A percentile compares a stretch with the other conserved stretches of the same genome.
phyloP scores from a whole-genome alignment of 768 basidiomycete species.

The Termitomyces sp. region DNA sequence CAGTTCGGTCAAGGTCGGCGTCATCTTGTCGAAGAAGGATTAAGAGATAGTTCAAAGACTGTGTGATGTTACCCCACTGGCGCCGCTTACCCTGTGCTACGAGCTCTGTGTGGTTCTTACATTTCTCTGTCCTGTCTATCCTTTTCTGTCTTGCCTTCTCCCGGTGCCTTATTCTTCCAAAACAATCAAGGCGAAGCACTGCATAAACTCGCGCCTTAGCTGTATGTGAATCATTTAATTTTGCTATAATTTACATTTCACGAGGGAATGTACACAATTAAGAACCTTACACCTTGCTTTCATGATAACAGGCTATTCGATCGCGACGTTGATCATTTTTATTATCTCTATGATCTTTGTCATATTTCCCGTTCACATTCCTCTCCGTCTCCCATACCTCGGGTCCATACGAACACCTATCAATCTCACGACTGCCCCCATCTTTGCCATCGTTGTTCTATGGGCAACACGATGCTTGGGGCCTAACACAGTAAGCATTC shows the following conservation, averaged over 20 bases:
- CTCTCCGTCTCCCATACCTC: conserved; percentile 26
- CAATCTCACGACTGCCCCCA: conserved; percentile 51
- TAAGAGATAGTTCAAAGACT: neutral
- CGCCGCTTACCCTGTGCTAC: neutral
- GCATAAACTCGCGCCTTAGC: neutral
- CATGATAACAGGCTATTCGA: conserved; percentile 42
- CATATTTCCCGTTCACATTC: conserved; percentile 40
- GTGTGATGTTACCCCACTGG: neutral
- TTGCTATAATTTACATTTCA: neutral
- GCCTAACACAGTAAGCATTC: conserved; percentile 19
- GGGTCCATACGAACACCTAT: conserved; percentile 30
- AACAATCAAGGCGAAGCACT: neutral
- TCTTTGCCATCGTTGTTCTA: conserved; percentile 44
- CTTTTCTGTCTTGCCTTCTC: neutral
- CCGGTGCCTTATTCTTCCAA: neutral
- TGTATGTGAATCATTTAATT: neutral
- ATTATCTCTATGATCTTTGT: conserved; percentile 49
- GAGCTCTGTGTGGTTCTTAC: neutral
- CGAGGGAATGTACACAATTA: neutral
- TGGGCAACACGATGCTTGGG: conserved; percentile 55
- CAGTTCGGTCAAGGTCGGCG: neutral
- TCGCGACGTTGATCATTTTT: conserved; percentile 49
- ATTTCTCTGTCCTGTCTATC: neutral
- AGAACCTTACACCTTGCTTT: neutral
- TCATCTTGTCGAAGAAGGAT: neutral